Conservation (phyloP, 495 filamentous ascomycete genomes). For the Polyplosphaeria fusca region DNA sequence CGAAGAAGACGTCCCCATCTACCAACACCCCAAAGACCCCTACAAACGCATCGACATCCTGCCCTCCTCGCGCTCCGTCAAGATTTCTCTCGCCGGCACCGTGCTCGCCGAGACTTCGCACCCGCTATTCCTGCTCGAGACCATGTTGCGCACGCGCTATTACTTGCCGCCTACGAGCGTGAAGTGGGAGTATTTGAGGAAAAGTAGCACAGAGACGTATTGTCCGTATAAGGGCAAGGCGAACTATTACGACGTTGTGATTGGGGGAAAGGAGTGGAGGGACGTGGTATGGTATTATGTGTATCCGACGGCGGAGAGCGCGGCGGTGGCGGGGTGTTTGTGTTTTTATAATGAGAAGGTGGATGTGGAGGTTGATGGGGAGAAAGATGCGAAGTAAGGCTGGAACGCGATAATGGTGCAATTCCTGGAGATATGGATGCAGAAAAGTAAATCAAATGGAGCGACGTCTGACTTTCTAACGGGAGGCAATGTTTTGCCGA, state of each 20-base stretch:
- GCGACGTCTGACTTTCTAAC: no score
- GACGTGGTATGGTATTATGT: conserved; percentile 58
- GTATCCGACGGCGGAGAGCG: conserved; percentile 50
- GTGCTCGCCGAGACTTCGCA: conserved; percentile 45
- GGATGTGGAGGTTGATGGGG: conserved; percentile 55
- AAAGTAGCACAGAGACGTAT: conserved; percentile 45
- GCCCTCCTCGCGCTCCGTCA: conserved; percentile 48
- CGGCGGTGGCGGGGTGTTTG: conserved; percentile 46
- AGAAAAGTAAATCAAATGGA: no score
- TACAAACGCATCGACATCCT: conserved; percentile 58
- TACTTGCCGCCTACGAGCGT: conserved; percentile 51
- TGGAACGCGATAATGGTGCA: no score
- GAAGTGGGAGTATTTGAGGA: conserved; percentile 37
- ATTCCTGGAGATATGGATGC: no score
- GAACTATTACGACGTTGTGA: conserved; percentile 49
- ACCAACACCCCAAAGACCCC: conserved; percentile 59
- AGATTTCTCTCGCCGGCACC: conserved; percentile 48
- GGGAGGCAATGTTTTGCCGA: no score
- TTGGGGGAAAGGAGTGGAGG: conserved; percentile 42
- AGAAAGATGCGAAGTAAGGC: conserved; percentile 42
- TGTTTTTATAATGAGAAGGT: conserved; percentile 64
- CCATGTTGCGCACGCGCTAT: conserved; percentile 49
- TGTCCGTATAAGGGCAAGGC: conserved; percentile 61
- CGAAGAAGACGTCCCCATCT: conserved; percentile 57
- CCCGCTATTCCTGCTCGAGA: conserved; percentile 51